Evolutionary conservation across 2,329 filamentous ascomycete genomes (phyloP).

Genomic region (Keithomyces neogunnii): DNA sequence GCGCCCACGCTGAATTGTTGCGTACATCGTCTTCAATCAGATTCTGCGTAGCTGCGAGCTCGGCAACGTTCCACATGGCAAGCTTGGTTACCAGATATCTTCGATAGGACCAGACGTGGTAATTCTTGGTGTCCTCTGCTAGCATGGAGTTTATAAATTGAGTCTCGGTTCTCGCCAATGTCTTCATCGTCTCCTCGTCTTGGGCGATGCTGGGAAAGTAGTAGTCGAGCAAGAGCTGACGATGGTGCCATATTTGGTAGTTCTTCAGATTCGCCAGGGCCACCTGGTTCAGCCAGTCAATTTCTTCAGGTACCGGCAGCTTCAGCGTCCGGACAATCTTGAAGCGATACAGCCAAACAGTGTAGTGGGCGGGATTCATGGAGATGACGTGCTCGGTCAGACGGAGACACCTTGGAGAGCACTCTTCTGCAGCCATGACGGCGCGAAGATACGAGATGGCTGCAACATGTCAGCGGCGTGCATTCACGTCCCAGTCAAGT

Average conservation of each 20-base stretch:
- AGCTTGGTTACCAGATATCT: conserved; percentile 59
- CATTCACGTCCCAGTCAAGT: not conserved
- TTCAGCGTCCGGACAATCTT: conserved; percentile 62
- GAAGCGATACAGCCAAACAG: conserved; percentile 94
- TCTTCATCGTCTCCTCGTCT: conserved; percentile 46
- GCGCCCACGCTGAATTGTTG: conserved; percentile 97
- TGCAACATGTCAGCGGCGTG: conserved; percentile 18
- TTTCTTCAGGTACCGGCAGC: conserved; percentile 60
- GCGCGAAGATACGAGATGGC: conserved; percentile 90
- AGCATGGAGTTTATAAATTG: conserved; percentile 77
- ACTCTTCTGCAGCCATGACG: conserved; percentile 82
- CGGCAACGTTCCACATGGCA: conserved; percentile 61
- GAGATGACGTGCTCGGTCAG: conserved; percentile 85
- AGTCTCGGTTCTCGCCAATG: conserved; percentile 57
- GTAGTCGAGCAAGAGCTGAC: conserved; percentile 55
- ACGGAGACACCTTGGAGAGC: conserved; percentile 66
- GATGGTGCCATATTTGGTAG: conserved; percentile 92
- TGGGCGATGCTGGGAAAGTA: conserved; percentile 51
- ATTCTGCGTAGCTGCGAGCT: conserved; percentile 62
- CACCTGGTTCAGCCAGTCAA: conserved; percentile 78
- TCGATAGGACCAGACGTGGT: conserved; percentile 96
- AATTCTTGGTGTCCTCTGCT: conserved; percentile 84
- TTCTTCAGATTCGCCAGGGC: conserved; percentile 86
- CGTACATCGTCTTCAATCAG: conserved; percentile 74
- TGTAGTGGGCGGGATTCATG: conserved; percentile 96